Evolutionary conservation across 73 alveolate genomes (phyloP).

Genomic region (Diophrys sp.): DNA sequence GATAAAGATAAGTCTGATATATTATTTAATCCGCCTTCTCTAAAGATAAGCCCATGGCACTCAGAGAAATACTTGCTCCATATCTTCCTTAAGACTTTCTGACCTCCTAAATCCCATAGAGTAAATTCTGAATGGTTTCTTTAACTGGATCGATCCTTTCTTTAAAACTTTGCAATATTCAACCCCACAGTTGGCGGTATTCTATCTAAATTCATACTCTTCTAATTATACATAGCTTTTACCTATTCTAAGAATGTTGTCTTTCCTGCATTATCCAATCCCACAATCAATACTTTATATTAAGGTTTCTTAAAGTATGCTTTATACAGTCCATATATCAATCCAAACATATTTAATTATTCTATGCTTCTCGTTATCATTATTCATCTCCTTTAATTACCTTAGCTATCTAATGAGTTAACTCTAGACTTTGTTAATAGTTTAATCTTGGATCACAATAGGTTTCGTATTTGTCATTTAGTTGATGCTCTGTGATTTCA

Average conservation of each 20-base stretch:
- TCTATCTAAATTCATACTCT: slow-evolving; percentile 23
- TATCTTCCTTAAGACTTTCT: slow-evolving; percentile 43
- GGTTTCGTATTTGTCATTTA: slow-evolving; percentile 28
- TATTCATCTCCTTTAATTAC: too few species aligned
- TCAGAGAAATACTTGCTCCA: slow-evolving; percentile 54
- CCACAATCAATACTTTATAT: slow-evolving; percentile 32
- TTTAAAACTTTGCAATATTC: slow-evolving; percentile 33
- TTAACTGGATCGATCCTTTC: slow-evolving; percentile 20
- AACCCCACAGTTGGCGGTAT: slow-evolving; percentile 55
- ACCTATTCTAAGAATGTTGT: slow-evolving; percentile 53
- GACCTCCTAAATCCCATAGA: slow-evolving; percentile 64
- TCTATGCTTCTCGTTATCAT: too few species aligned
- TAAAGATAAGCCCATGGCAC: slow-evolving; percentile 26
- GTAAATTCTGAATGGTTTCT: too few species aligned
- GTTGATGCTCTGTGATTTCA: slow-evolving; percentile 16
- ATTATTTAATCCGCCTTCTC: too few species aligned
- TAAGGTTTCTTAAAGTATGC: slow-evolving; percentile 33
- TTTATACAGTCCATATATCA: slow-evolving; percentile 27
- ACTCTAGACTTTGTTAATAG: slow-evolving; percentile 20
- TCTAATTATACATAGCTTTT: slow-evolving; percentile 32
- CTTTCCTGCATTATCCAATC: slow-evolving; percentile 57
- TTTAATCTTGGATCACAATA: slow-evolving; percentile 66
- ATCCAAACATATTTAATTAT: slow-evolving; percentile 25
- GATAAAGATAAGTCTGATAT: too few species aligned
- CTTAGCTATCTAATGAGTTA: slow-evolving; percentile 7